These are phyloP conservation scores for Nicotiana noctiflora DNA, from an alignment of 257 asterid species.

Conservation along the genomic window DNA sequence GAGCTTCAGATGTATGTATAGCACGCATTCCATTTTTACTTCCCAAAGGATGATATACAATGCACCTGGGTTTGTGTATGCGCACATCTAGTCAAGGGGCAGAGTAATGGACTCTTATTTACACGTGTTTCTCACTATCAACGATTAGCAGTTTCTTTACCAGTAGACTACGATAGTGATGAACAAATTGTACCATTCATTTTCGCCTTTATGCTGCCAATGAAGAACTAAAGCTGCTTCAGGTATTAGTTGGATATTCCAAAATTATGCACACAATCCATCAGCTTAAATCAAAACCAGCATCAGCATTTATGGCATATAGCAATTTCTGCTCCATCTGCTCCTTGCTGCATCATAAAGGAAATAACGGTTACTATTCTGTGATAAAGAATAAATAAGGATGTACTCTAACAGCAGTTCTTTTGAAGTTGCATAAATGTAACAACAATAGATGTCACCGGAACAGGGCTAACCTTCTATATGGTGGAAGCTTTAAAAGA, in stretches of 20 bases:
- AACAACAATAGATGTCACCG: background rate
- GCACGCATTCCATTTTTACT: background rate
- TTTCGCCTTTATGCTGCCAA: background rate
- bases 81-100: conserved; percentile 20
- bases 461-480: conserved; percentile 58
- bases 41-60: conserved; percentile 26
- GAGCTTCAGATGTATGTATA: background rate
- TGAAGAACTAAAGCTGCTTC: background rate
- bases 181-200: background rate
- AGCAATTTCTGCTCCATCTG: conserved; percentile 82
- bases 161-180: background rate
- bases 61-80: conserved; percentile 14
- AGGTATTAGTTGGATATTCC: background rate
- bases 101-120: conserved; percentile 14
- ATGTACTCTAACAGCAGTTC: background rate
- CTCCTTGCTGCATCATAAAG: conserved; percentile 56
- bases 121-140: conserved; percentile 11
- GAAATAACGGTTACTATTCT: background rate
- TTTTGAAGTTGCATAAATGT: background rate
- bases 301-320: conserved; percentile 83
- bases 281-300: conserved; percentile 96
- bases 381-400: background rate
- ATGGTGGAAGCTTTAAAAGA: conserved; percentile 95
- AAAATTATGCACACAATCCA: background rate
- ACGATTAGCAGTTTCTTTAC: background rate